Evolutionary conservation across 495 filamentous ascomycete genomes (phyloP), one percentile per base, ranked within the genome.

Genomic region (Aspergillus ostianus): DNA sequence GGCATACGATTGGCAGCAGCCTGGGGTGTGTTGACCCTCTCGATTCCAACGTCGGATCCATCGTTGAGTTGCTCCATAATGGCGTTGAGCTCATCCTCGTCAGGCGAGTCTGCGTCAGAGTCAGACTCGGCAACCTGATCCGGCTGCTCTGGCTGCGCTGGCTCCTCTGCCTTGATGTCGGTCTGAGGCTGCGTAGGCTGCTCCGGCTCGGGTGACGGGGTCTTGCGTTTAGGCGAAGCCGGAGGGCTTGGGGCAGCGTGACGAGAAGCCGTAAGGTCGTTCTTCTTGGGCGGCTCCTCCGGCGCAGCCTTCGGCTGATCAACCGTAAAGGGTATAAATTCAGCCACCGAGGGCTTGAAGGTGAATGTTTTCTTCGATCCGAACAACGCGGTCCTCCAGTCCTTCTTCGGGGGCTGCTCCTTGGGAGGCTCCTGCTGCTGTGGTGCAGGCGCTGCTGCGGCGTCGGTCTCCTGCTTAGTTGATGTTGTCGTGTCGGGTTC

Each of bases 1-100:
- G 65, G 59, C 9, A 64, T 2, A n/a, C 64, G 67, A 51, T 80
- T 76, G 27, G 69, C 69, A 69, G 77, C 78, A 18, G 75, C 1
- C 36, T 41, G 71, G 3, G 80, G 76, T 20, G 82, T 82, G 57
- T 77, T 69, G 45, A 81, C 71, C 67, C 84, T 80, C 65, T 89
- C 88, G 58, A 92, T 82, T 9, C 89, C 89, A 67, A 89, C 80
- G 57, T 87, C 84, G 0, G 88, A 87, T 58, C 89, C 87, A 30
- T 79, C 82, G 67, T 92, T 88, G 53, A 96, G 80, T 51, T 91
- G 87, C 18, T 87, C 85, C 90, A 96, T 94, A 54, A 96, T 80
- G 26, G 85, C 90, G 71, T 96, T 91, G 62, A 95, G 86, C 68
- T 95, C 91, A 56, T 88, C 86, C 60, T 90, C 88, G 47, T 89